Conservation (phyloP, 805 yeast genomes). For the Schwanniomyces vanrijiae region DNA sequence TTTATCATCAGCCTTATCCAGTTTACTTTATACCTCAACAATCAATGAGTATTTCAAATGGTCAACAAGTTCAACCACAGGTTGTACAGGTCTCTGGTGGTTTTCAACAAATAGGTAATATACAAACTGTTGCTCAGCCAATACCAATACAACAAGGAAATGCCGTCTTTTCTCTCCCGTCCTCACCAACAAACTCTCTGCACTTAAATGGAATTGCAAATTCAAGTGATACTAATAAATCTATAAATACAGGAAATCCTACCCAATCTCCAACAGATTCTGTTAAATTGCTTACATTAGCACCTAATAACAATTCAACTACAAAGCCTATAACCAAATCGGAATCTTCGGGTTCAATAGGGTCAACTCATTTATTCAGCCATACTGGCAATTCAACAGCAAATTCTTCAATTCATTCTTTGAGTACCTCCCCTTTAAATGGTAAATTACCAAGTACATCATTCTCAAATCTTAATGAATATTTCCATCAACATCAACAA, state of each 20-base stretch:
- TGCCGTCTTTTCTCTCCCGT: constrained; percentile 28
- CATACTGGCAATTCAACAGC: constrained; percentile 24
- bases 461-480: constrained; percentile 4
- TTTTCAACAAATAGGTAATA: constrained; percentile 8
- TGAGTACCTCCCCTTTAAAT: constrained; percentile 31
- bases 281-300: constrained; percentile 9
- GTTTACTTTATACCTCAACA: constrained; percentile 33
- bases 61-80: constrained; percentile 11
- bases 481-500: constrained; percentile 11
- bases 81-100: constrained; percentile 11
- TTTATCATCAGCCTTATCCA: constrained; percentile 35
- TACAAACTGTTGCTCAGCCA: constrained; percentile 9
- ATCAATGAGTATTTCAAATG: neutral
- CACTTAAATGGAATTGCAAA: constrained; percentile 3
- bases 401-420: constrained; percentile 25
- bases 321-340: constrained; percentile 19
- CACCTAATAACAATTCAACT: constrained; percentile 3
- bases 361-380: constrained; percentile 25
- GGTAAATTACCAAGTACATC: constrained; percentile 44
- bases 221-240: constrained; percentile 5
- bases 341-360: constrained; percentile 25
- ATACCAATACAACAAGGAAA: constrained; percentile 13
- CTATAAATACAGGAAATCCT: constrained; percentile 5
- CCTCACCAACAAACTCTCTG: constrained; percentile 24
- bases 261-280: constrained; percentile 14